Evolutionary conservation across 495 filamentous ascomycete species (phyloP), one percentile per base, ranked within the genome.

Genomic region (Aspergillus bridgeri): DNA sequence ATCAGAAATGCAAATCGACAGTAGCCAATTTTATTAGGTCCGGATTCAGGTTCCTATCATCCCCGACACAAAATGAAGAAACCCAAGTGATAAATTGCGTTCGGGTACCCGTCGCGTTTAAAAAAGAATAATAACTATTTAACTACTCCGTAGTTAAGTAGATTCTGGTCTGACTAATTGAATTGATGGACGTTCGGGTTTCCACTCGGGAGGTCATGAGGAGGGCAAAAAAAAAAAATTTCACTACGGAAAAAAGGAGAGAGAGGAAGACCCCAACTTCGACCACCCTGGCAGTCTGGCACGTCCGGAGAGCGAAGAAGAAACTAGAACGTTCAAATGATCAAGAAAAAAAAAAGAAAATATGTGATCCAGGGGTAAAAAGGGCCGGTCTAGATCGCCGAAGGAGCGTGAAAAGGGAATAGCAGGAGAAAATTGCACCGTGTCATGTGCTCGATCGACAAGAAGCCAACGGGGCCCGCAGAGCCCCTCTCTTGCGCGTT

Each of bases 391-490:
- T 74, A 74, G 71, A 74, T 68, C 63, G 29, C 21, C 42, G 47
- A 23, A 56, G 19, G 18, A 42, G 47, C 21, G 47, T 50, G 23
- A 58, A 57, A 57, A 49, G 15, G 45, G 51, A 59, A 49, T 58
- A 57, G 56, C 52, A 56, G 61, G 65, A 59, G 60, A 70, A 74
- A 76, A 73, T 64, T 68, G 61, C 57, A 65, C 64, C 56, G 57
- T 70, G 69, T 75, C 71, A 77, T 75, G 70, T 75, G 73, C 60
- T 60, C 68, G 71, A 75, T 75, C 68, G 68, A 71, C 69, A 46
- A 53, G 48, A 48, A 53, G n/a, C 44, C 38, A 59, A 21, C 27
- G 29, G 48, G 23, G 21, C 44, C 51, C 57, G 51, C 51, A 54
- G 57, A 48, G 52, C 58, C 58, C 58, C 58, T 60, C 58, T 50